Evolutionary conservation across 2,329 filamentous ascomycete species (phyloP).

Genomic region (Aulographum hederae): DNA sequence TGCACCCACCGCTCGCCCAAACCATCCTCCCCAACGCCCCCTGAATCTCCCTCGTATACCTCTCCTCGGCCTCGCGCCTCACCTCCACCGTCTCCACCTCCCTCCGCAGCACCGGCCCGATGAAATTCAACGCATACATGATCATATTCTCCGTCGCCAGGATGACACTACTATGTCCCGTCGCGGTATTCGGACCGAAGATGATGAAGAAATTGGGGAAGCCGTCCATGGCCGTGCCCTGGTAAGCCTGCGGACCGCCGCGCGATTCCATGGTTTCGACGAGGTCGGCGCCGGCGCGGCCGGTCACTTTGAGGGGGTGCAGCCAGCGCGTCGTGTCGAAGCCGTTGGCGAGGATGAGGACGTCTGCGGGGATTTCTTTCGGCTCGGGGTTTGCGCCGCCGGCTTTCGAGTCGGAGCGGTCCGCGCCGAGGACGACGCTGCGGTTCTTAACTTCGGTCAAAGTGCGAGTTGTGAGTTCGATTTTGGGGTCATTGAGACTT

Average conservation of each 20-base stretch:
- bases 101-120: constrained; percentile 32
- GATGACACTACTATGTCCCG: constrained; percentile 42
- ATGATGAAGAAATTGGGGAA: constrained; percentile 48
- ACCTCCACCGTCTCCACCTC: constrained; percentile 27
- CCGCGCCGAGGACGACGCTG: constrained; percentile 33
- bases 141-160: constrained; percentile 43
- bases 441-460: constrained; percentile 29
- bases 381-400: constrained; percentile 20
- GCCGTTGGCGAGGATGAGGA: constrained; percentile 43
- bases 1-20: constrained; percentile 27
- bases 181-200: constrained; percentile 43
- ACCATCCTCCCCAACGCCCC: constrained; percentile 25
- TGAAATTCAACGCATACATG: constrained; percentile 39
- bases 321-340: constrained; percentile 39
- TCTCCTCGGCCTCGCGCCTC: constrained; percentile 27
- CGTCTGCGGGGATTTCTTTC: constrained; percentile 33
- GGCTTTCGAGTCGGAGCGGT: too few species aligned
- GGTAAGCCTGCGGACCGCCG: constrained; percentile 45
- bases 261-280: constrained; percentile 37
- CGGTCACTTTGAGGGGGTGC: constrained; percentile 33
- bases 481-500: constrained; percentile 32
- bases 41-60: constrained; percentile 30
- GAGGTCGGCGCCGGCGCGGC: constrained; percentile 30
- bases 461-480: constrained; percentile 33
- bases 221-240: constrained; percentile 36